Conservation (phyloP, 805 yeast genomes). For the Kodamaea sagamina region DNA sequence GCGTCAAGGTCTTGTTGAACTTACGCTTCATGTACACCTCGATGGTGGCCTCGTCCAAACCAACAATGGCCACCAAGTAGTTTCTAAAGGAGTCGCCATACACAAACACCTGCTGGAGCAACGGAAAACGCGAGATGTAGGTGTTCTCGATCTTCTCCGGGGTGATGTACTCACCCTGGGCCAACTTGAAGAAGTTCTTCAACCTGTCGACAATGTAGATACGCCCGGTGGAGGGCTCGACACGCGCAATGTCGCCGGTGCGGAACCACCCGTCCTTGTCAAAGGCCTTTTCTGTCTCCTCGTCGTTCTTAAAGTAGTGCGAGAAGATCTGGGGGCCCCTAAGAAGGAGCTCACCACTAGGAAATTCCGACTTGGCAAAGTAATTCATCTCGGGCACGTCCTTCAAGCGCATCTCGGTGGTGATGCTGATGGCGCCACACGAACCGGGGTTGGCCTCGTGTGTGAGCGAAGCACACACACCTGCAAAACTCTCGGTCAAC, state of each 20-base stretch:
- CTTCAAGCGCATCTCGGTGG: constrained; percentile 53
- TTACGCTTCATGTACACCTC: constrained; percentile 12
- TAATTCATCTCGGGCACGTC: constrained; percentile 68
- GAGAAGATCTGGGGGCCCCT: constrained; percentile 65
- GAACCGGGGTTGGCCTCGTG: constrained; percentile 54
- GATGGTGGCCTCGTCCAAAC: constrained; percentile 51
- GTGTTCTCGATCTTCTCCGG: constrained; percentile 73
- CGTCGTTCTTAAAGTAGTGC: constrained; percentile 56
- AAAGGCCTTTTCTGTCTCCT: constrained; percentile 54
- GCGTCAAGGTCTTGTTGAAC: constrained; percentile 15
- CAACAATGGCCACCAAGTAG: constrained; percentile 60
- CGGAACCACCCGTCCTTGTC: constrained; percentile 61
- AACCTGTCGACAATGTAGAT: constrained; percentile 69
- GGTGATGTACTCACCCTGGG: constrained; percentile 61
- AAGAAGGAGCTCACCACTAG: constrained; percentile 60
- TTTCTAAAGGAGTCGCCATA: constrained; percentile 65
- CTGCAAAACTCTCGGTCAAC: constrained; percentile 66
- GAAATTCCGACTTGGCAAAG: constrained; percentile 34
- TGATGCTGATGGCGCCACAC: constrained; percentile 61
- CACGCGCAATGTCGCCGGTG: constrained; percentile 63
- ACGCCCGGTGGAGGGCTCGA: constrained; percentile 52
- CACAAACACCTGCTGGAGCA: constrained; percentile 54
- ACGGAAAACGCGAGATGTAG: constrained; percentile 54
- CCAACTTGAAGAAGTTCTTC: constrained; percentile 70
- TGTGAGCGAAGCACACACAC: constrained; percentile 41